Evolutionary conservation across 2,329 filamentous ascomycete species (phyloP).

Genomic region (Dryadomyces quercivorus): DNA sequence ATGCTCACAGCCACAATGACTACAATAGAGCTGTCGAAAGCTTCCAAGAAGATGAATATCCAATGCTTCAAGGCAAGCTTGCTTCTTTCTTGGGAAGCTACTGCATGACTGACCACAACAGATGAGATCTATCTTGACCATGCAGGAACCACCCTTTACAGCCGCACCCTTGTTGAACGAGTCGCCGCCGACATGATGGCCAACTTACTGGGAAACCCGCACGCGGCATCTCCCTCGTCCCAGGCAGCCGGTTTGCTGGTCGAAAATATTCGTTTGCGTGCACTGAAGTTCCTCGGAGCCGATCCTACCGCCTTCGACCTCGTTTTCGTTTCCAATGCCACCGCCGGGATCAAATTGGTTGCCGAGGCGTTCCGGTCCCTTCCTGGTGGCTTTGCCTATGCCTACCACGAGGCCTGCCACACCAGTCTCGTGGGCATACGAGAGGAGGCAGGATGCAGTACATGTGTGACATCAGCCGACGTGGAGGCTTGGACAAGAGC

Average conservation of each 20-base stretch:
- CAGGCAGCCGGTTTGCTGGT: constrained; percentile 63
- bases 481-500: constrained; percentile 46
- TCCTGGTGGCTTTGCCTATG: constrained; percentile 64
- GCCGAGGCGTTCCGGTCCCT: constrained; percentile 61
- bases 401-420: constrained; percentile 74
- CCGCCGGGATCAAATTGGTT: constrained; percentile 79
- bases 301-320: constrained; percentile 74
- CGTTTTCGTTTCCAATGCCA: constrained; percentile 86
- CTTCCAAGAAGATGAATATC: constrained; percentile 50
- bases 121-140: constrained; percentile 79
- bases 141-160: constrained; percentile 78
- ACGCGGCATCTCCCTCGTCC: constrained; percentile 74
- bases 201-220: constrained; percentile 80
- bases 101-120: constrained; percentile 20
- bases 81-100: not conserved
- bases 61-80: constrained; percentile 51
- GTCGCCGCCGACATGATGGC: constrained; percentile 70
- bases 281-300: constrained; percentile 69
- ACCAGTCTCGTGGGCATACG: constrained; percentile 77
- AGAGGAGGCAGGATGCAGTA: constrained; percentile 52
- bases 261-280: constrained; percentile 60
- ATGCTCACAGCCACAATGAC: constrained; percentile 8
- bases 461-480: constrained; percentile 54
- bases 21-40: constrained; percentile 50
- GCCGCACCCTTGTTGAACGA: constrained; percentile 67